Conservation (phyloP, 2,329 filamentous ascomycete genomes). For the Cladophialophora exuberans region DNA sequence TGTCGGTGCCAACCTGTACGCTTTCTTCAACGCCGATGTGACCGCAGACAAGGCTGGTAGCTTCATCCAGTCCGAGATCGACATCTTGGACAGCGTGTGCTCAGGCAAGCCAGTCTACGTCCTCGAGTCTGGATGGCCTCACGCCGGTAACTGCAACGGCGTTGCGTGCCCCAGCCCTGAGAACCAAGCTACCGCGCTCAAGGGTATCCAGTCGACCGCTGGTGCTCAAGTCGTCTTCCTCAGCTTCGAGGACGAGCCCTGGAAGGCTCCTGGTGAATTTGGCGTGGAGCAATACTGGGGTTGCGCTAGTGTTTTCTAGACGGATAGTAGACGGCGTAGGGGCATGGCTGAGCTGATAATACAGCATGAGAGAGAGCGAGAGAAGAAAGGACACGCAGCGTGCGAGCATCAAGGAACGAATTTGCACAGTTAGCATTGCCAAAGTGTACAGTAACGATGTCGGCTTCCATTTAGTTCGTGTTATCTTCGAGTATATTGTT, state of each 20-base stretch:
- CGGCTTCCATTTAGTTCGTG: constrained; percentile 2
- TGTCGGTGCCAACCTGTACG: constrained; percentile 84
- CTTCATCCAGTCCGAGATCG: constrained; percentile 76
- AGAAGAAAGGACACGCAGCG: constrained; percentile 4
- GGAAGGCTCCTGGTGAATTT: constrained; percentile 74
- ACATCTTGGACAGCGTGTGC: constrained; percentile 72
- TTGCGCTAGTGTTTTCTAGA: constrained; percentile 58
- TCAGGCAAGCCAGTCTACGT: constrained; percentile 73
- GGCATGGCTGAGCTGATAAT: too few species aligned
- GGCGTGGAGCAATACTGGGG: constrained; percentile 83
- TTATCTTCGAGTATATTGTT: constrained; percentile 14
- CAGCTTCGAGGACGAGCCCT: constrained; percentile 76
- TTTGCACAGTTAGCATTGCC: constrained; percentile 6
- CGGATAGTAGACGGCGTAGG: constrained; percentile 44
- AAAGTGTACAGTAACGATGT: constrained; percentile 15
- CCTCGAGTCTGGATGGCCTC: constrained; percentile 91
- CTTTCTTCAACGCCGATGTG: constrained; percentile 83
- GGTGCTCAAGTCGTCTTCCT: constrained; percentile 79
- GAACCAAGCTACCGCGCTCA: constrained; percentile 74
- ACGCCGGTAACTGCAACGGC: constrained; percentile 69
- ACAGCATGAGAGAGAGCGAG: background rate
- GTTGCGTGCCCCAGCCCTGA: constrained; percentile 66
- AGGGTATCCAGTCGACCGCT: constrained; percentile 66
- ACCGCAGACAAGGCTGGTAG: constrained; percentile 68
- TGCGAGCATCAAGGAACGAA: constrained; percentile 7